Conservation (phyloP, 2,329 filamentous ascomycete genomes). For the Ramularia endophylla region DNA sequence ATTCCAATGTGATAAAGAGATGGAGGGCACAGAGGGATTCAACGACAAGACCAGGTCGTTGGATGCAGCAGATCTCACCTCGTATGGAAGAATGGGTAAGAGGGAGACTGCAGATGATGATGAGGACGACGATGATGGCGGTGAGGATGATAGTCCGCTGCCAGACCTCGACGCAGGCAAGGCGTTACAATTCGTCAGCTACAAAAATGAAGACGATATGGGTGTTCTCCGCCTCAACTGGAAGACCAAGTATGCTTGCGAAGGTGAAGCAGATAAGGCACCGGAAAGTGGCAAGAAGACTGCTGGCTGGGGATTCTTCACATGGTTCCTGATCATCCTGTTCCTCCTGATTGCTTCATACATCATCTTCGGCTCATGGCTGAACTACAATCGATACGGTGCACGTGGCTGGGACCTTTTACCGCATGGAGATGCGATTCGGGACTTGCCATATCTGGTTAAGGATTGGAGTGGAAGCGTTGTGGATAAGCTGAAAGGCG, state of each 20-base stretch:
- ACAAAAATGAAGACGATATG: constrained; percentile 53
- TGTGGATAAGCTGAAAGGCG: constrained; percentile 75
- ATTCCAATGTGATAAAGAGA: constrained; percentile 70
- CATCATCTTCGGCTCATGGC: constrained; percentile 96
- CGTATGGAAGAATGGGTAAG: constrained; percentile 48
- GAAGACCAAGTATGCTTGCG: constrained; percentile 83
- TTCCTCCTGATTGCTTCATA: constrained; percentile 85
- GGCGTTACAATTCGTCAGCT: constrained; percentile 71
- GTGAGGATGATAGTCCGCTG: constrained; percentile 26
- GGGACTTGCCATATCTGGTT: constrained; percentile 85
- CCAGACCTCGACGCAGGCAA: constrained; percentile 47
- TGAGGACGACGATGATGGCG: constrained; percentile 30
- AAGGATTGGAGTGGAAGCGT: constrained; percentile 81
- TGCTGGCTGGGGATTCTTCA: constrained; percentile 87
- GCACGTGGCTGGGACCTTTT: constrained; percentile 92
- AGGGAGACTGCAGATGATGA: constrained; percentile 32
- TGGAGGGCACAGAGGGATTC: constrained; percentile 65
- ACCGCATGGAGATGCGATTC: constrained; percentile 85
- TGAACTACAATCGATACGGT: constrained; percentile 97
- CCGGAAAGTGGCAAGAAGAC: constrained; percentile 39
- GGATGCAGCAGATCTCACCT: constrained; percentile 31
- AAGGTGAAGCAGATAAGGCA: constrained; percentile 46
- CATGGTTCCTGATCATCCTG: constrained; percentile 85
- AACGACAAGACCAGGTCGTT: constrained; percentile 55
- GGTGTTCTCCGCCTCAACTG: constrained; percentile 72